Base-by-base conservation (phyloP, 345 rosid species). In the Camelina neglecta region DNA sequence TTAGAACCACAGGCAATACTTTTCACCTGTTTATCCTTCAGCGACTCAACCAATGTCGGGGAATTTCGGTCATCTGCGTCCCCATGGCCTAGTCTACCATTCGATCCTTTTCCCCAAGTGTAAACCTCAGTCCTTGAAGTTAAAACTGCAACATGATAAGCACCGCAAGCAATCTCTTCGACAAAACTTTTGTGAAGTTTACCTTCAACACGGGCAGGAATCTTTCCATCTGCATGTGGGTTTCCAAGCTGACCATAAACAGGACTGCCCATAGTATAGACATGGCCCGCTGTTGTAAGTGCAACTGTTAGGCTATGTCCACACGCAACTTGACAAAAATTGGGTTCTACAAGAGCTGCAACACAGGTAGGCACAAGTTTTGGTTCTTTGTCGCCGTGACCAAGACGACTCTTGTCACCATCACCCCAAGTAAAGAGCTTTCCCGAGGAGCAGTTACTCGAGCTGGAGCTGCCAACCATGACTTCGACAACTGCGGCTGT, bases 381-480 rank as follows among this genome's bases (percentile, higher is more conserved):
- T 58, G 93, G 75, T 83, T 93, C 99, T 84, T 89, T 96, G 85
- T 96, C 93, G 73, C 98, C 94, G 73, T 93, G 99, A 64, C 99
- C 99, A 75, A 96, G 99, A 64, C 97, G 89, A 69, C 84, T 85
- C 78, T 96, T 96, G 84, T 96, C 99, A 74, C 97, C 99, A 79
- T 93, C 99, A 51, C 99, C 99, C 99, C 99, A 96, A 7, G 97
- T 96, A 81, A 93, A 96, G 48, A 96, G 88, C 81, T 96, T 96
- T 60, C 96, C 99, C 11, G 92, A 88, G 13, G 98, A 93, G 85
- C 97, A 85, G 81, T 91, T 95, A 83, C 98, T 92, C 69, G 96
- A 88, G 81, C 90, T 91, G n/a, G 96, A 84, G 83, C 87, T 93
- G 18, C 95, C 98, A 72, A 81, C 97, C 99, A 93, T 93, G 79